Percentiles rank a stretch among this genome's conserved stretches.
Conservation (phyloP, 176 grass and related monocot species). For the Ananas comosus region DNA sequence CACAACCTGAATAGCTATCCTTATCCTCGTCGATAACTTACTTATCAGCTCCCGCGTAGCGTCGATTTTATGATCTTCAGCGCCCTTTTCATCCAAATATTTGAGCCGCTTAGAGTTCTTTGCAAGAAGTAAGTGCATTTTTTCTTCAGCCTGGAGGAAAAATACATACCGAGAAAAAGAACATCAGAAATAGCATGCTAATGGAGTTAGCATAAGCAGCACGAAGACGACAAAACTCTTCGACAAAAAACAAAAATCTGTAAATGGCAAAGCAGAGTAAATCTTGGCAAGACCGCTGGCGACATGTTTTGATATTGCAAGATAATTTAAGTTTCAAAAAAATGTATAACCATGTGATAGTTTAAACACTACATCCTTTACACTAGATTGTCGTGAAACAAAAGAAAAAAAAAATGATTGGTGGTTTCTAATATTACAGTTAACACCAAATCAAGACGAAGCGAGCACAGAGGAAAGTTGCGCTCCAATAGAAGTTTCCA, state of each 20-base stretch:
- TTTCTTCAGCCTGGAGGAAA: constrained; percentile 60
- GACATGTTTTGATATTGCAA: background rate
- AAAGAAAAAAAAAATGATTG: constrained; percentile 4
- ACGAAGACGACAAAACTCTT: background rate
- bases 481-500: background rate
- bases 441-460: constrained; percentile 5
- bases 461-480: background rate
- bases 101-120: constrained; percentile 60
- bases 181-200: background rate
- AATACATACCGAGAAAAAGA: background rate
- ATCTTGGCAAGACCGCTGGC: no score
- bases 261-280: no score
- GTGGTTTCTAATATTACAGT: constrained; percentile 5
- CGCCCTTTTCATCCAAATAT: constrained; percentile 52
- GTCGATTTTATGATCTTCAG: constrained; percentile 61
- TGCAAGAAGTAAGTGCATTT: constrained; percentile 63
- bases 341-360: background rate
- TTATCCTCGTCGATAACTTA: constrained; percentile 76
- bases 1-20: constrained; percentile 61
- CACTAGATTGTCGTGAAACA: background rate
- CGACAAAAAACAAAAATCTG: background rate
- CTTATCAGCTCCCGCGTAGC: constrained; percentile 43
- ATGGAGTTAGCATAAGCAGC: background rate
- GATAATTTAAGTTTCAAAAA: constrained; percentile 4
- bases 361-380: background rate